Evolutionary conservation across 2,329 filamentous ascomycete species (phyloP).

Genomic region (Stemphylium beticola): DNA sequence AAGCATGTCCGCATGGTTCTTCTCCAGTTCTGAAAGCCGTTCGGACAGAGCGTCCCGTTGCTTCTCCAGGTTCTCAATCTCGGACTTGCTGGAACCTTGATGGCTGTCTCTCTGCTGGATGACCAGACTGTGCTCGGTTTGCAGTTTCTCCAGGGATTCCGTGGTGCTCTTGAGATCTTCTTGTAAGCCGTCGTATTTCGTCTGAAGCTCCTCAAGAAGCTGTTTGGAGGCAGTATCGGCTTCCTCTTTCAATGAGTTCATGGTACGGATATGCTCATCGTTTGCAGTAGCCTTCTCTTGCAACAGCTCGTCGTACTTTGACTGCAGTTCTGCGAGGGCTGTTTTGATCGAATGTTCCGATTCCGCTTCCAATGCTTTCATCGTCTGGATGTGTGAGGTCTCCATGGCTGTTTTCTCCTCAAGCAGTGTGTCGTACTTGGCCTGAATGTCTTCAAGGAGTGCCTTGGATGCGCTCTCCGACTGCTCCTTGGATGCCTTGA

Average conservation of each 20-base stretch:
- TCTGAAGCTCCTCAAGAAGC: constrained; percentile 13
- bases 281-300: constrained; percentile 26
- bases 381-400: background rate
- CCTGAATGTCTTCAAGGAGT: constrained; percentile 15
- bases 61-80: constrained; percentile 26
- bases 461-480: constrained; percentile 25
- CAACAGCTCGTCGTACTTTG: constrained; percentile 22
- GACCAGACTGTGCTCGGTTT: constrained; percentile 22
- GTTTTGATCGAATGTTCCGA: constrained; percentile 7
- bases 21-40: constrained; percentile 33
- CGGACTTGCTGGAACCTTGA: constrained; percentile 24
- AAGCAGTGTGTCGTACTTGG: constrained; percentile 19
- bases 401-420: constrained; percentile 5
- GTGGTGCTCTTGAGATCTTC: constrained; percentile 3
- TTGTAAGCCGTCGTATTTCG: constrained; percentile 21
- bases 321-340: constrained; percentile 13
- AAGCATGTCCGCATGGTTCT: constrained; percentile 21
- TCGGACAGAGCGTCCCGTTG: constrained; percentile 27
- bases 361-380: constrained; percentile 8
- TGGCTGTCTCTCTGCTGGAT: constrained; percentile 24
- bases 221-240: constrained; percentile 6
- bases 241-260: background rate
- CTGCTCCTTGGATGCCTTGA: constrained; percentile 34
- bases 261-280: background rate
- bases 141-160: constrained; percentile 11